Conservation (phyloP, 495 filamentous ascomycete genomes). For the Cryomyces antarcticus region DNA sequence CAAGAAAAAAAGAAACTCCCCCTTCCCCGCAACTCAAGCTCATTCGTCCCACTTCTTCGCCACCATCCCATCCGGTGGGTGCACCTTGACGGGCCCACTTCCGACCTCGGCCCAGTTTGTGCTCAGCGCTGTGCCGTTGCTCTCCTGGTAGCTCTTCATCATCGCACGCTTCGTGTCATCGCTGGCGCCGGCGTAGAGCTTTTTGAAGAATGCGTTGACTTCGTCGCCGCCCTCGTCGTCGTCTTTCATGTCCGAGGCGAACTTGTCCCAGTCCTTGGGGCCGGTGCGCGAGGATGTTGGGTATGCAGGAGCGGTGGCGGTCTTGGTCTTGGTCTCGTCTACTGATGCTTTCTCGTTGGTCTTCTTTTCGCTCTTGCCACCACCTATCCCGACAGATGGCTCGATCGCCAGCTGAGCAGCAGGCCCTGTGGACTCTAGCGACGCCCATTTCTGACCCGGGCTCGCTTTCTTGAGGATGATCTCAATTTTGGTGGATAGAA, state of each 20-base stretch:
- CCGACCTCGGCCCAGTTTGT: conserved; percentile 83
- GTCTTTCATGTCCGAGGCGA: conserved; percentile 32
- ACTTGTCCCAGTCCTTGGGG: conserved; percentile 81
- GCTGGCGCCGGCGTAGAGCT: conserved; percentile 60
- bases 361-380: not conserved
- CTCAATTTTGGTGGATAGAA: conserved; percentile 72
- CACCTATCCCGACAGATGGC: conserved; percentile 1
- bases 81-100: conserved; percentile 46
- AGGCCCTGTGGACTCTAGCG: conserved; percentile 30
- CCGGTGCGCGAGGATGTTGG: conserved; percentile 75
- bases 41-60: conserved; percentile 31
- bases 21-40: not conserved
- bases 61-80: conserved; percentile 57
- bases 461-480: conserved; percentile 47
- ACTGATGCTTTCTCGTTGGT: conserved; percentile 1
- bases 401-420: not conserved
- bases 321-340: conserved; percentile 4
- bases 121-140: conserved; percentile 79
- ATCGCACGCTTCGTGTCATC: conserved; percentile 74
- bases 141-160: conserved; percentile 94
- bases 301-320: conserved; percentile 37
- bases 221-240: conserved; percentile 44
- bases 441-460: conserved; percentile 54
- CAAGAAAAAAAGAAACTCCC: too few relatives aligned
- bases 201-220: conserved; percentile 82